These are phyloP conservation scores for Circinella minor DNA, from an alignment of 371 early-diverging fungal species.

Conservation along the genomic window DNA sequence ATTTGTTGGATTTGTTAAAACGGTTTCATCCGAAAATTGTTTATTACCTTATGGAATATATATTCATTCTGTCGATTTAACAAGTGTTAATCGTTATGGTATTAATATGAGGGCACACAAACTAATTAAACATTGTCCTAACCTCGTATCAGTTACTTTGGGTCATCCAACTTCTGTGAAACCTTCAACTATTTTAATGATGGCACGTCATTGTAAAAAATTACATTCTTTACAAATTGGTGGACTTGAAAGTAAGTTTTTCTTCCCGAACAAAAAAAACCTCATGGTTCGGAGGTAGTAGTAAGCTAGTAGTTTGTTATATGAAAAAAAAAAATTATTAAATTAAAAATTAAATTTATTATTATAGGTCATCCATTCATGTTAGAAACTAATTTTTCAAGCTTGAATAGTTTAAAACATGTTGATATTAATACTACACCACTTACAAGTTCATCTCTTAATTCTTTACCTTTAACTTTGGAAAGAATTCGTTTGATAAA, in stretches of 20 bases:
- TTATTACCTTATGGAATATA: constrained; percentile 20
- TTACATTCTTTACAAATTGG: constrained; percentile 20
- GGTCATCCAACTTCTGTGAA: constrained; percentile 26
- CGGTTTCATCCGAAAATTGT: constrained; percentile 4
- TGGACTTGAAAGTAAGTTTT: constrained; percentile 16
- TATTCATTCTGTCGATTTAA: constrained; percentile 19
- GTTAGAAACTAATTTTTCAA: constrained; percentile 28
- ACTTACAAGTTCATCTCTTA: constrained; percentile 9
- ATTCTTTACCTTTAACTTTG: constrained; percentile 12
- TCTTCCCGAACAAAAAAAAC: no score
- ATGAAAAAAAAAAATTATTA: no score
- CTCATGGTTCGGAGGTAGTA: no score
- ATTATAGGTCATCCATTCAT: constrained; percentile 17
- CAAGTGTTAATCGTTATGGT: constrained; percentile 26
- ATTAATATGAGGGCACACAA: constrained; percentile 19
- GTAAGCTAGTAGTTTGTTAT: no score
- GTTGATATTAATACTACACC: constrained; percentile 21
- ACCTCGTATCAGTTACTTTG: constrained; percentile 18
- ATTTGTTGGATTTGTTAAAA: constrained; percentile 26
- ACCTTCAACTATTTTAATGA: constrained; percentile 11
- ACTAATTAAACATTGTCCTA: constrained; percentile 19
- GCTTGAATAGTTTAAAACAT: constrained; percentile 6
- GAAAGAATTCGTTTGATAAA: constrained; percentile 7
- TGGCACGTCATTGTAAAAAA: constrained; percentile 17
- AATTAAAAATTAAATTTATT: no score